phyloP scores from a whole-genome alignment of 2,329 filamentous ascomycete species.

The Fusarium graminum region DNA sequence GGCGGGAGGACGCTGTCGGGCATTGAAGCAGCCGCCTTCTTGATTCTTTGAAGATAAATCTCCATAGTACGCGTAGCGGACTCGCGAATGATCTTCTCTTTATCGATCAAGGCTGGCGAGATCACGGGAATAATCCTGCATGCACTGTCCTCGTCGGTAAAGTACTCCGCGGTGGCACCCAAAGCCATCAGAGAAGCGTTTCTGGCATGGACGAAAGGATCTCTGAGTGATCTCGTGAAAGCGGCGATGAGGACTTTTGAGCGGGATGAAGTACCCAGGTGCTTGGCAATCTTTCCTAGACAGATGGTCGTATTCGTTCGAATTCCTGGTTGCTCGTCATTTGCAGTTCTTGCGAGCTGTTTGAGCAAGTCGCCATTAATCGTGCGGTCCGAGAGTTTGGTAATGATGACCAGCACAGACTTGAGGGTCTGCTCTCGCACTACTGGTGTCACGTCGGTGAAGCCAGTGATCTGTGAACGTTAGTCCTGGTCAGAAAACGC shows the following conservation, averaged over 20 bases:
- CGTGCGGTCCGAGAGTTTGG: constrained; percentile 90
- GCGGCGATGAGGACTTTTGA: constrained; percentile 93
- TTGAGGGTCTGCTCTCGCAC: constrained; percentile 97
- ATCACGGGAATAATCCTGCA: constrained; percentile 84
- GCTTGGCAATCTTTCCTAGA: constrained; percentile 93
- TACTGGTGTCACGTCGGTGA: constrained; percentile 90
- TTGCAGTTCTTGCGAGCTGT: constrained; percentile 93
- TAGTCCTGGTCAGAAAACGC: constrained; percentile 34
- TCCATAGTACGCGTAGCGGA: constrained; percentile 93
- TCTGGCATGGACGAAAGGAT: constrained; percentile 94
- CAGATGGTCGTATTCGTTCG: constrained; percentile 98
- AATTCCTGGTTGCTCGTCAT: constrained; percentile 97
- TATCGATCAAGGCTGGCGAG: constrained; percentile 88
- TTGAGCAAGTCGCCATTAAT: constrained; percentile 94
- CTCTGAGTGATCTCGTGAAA: constrained; percentile 87
- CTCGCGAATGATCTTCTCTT: constrained; percentile 93
- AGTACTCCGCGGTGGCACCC: constrained; percentile 85
- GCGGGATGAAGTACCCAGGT: constrained; percentile 81
- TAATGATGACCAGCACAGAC: constrained; percentile 87
- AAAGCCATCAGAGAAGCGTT: constrained; percentile 91
- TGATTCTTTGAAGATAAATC: constrained; percentile 83
- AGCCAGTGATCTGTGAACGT: constrained; percentile 80
- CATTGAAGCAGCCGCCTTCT: constrained; percentile 81
- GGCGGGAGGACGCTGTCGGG: constrained; percentile 84
- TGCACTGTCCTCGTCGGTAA: constrained; percentile 91